Evolutionary conservation across 2,329 filamentous ascomycete genomes (phyloP).

Genomic region (Alternaria solani): DNA sequence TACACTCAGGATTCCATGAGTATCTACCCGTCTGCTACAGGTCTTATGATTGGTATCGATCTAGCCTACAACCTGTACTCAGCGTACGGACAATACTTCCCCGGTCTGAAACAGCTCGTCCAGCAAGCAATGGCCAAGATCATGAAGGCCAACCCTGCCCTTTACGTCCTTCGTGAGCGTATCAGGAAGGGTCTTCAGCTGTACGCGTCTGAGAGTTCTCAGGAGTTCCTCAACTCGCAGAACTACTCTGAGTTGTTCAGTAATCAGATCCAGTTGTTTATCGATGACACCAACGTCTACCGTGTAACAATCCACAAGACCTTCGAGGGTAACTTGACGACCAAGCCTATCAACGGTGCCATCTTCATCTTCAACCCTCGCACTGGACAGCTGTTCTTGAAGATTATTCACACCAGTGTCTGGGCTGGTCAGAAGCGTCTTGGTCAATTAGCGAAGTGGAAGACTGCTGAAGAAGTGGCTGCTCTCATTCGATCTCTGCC

Average conservation of each 20-base stretch:
- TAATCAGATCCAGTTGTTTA: constrained; percentile 98
- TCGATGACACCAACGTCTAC: constrained; percentile 99
- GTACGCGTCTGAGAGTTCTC: constrained; percentile 97
- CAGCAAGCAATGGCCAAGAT: constrained; percentile 99
- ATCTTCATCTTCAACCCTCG: constrained; percentile 99
- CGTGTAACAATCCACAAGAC: constrained; percentile 99
- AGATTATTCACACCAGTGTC: constrained; percentile 99
- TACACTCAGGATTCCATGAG: constrained; percentile 99
- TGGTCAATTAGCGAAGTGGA: constrained; percentile 98
- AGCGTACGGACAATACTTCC: constrained; percentile 98
- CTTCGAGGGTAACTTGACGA: constrained; percentile 98
- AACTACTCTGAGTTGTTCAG: constrained; percentile 99
- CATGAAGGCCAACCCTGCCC: constrained; percentile 98
- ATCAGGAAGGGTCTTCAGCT: constrained; percentile 98
- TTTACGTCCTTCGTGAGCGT: constrained; percentile 96
- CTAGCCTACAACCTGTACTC: constrained; percentile 98
- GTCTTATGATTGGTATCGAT: constrained; percentile 97
- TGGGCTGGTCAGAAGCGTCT: constrained; percentile 99
- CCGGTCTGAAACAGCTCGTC: constrained; percentile 90
- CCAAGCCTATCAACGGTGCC: constrained; percentile 98
- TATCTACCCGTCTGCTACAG: constrained; percentile 96
- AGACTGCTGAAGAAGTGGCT: constrained; percentile 99
- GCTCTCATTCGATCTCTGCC: constrained; percentile 94
- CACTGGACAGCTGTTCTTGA: constrained; percentile 95
- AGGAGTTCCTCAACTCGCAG: constrained; percentile 98